phyloP scores from a whole-genome alignment of 306 rosid species.

The Rosa persica region DNA sequence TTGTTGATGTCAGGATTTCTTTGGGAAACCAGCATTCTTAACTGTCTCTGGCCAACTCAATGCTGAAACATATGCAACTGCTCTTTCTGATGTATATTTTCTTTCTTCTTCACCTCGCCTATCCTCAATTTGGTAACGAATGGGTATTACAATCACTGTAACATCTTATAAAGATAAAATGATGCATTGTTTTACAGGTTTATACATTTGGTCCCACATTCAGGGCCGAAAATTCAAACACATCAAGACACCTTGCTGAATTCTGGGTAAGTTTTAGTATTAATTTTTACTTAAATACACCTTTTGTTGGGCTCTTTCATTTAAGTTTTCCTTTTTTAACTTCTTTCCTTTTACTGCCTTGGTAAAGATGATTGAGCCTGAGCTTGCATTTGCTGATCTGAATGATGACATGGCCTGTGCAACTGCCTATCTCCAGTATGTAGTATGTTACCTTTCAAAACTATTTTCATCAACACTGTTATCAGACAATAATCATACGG shows the following conservation, averaged over 20 bases:
- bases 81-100: constrained; percentile 81
- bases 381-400: constrained; percentile 97
- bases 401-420: constrained; percentile 98
- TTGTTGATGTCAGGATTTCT: constrained; percentile 68
- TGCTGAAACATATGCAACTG: constrained; percentile 96
- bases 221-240: constrained; percentile 94
- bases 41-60: constrained; percentile 98
- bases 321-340: constrained; percentile 19
- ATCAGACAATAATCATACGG: constrained; percentile 23
- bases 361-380: constrained; percentile 91
- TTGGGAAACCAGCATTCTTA: constrained; percentile 93
- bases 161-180: constrained; percentile 1
- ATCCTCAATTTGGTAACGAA: constrained; percentile 19
- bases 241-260: constrained; percentile 95
- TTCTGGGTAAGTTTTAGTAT: constrained; percentile 70
- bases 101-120: constrained; percentile 11
- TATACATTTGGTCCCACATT: constrained; percentile 98
- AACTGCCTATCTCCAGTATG: constrained; percentile 95
- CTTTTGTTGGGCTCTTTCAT: constrained; percentile 15
- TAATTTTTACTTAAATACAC: constrained; percentile 12
- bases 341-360: constrained; percentile 18
- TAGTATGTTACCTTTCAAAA: constrained; percentile 67
- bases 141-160: neutral
- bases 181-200: constrained; percentile 43
- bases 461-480: constrained; percentile 24